A percentile compares a stretch with the other conserved stretches of the same genome.
Evolutionary conservation across 148 eudicot genomes (phyloP).

Genomic region (Vaccinium darrowii): DNA sequence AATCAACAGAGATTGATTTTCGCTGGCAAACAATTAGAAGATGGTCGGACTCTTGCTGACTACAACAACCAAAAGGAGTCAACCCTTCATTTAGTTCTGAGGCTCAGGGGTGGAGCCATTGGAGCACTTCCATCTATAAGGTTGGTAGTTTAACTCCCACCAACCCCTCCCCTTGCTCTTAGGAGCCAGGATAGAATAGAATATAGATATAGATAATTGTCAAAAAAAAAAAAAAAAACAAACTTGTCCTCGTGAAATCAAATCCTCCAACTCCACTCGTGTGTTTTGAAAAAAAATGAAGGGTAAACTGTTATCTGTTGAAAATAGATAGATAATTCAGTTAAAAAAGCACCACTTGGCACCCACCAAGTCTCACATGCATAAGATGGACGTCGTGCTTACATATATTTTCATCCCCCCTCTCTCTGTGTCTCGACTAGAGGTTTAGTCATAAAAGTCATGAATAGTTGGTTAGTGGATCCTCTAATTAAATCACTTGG

Average conservation of each 20-base stretch:
- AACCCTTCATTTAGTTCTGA: conserved; percentile 38
- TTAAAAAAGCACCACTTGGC: too few species aligned
- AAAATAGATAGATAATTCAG: too few species aligned
- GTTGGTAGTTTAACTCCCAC: too few species aligned
- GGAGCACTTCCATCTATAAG: too few species aligned
- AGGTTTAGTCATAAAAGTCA: background rate
- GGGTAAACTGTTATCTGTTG: too few species aligned
- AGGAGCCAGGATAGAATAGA: too few species aligned
- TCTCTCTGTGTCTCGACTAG: background rate
- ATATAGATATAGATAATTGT: too few species aligned
- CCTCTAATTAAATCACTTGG: background rate
- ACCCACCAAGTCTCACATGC: background rate
- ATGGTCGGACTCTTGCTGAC: conserved; percentile 39
- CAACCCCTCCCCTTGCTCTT: too few species aligned
- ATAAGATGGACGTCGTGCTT: background rate
- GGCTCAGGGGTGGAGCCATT: conserved; percentile 45
- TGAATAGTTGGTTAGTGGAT: conserved; percentile 7
- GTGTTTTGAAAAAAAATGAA: too few species aligned
- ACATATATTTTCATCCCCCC: background rate
- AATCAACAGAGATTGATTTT: conserved; percentile 41
- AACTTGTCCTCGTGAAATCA: too few species aligned
- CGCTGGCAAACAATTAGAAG: conserved; percentile 42
- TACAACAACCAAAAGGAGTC: conserved; percentile 43
- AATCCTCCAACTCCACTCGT: too few species aligned
- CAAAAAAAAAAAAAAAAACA: too few species aligned